Percentiles rank a stretch among this genome's conserved stretches.
phyloP scores from a whole-genome alignment of 2,329 filamentous ascomycete species.

The Sporothrix globosa region DNA sequence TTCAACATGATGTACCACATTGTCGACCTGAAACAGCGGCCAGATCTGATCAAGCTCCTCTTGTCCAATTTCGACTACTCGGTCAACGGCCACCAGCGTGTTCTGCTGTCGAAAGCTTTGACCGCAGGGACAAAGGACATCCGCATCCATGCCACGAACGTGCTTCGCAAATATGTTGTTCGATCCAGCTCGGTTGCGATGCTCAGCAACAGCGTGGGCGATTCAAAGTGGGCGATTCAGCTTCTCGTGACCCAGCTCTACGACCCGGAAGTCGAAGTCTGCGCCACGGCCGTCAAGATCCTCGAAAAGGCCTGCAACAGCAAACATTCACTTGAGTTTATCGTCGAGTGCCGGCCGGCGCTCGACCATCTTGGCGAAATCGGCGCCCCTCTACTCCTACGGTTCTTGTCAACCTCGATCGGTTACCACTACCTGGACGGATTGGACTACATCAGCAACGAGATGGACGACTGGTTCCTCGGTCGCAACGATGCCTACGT shows the following conservation, averaged over 20 bases:
- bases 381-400: slow-evolving; percentile 85
- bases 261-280: slow-evolving; percentile 95
- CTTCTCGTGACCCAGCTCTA: slow-evolving; percentile 98
- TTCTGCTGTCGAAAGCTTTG: slow-evolving; percentile 90
- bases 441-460: slow-evolving; percentile 96
- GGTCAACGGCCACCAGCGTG: slow-evolving; percentile 82
- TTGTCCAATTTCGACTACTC: slow-evolving; percentile 92
- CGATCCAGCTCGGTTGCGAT: slow-evolving; percentile 40
- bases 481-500: slow-evolving; percentile 98
- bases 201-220: slow-evolving; percentile 54
- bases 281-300: slow-evolving; percentile 94
- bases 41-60: slow-evolving; percentile 86
- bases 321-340: slow-evolving; percentile 87
- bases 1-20: slow-evolving; percentile 99
- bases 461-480: slow-evolving; percentile 99
- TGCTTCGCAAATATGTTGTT: slow-evolving; percentile 83
- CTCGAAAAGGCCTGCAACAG: slow-evolving; percentile 96
- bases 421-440: slow-evolving; percentile 97
- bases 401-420: slow-evolving; percentile 93
- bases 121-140: slow-evolving; percentile 91
- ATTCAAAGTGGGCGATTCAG: slow-evolving; percentile 94
- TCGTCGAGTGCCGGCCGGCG: slow-evolving; percentile 92
- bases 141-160: slow-evolving; percentile 84
- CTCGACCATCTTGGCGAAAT: slow-evolving; percentile 96
- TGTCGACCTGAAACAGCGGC: slow-evolving; percentile 84